A percentile compares a stretch with the other conserved stretches of the same genome.
Conservation (phyloP, 2,329 filamentous ascomycete genomes). For the Pseudopithomyces chartarum region DNA sequence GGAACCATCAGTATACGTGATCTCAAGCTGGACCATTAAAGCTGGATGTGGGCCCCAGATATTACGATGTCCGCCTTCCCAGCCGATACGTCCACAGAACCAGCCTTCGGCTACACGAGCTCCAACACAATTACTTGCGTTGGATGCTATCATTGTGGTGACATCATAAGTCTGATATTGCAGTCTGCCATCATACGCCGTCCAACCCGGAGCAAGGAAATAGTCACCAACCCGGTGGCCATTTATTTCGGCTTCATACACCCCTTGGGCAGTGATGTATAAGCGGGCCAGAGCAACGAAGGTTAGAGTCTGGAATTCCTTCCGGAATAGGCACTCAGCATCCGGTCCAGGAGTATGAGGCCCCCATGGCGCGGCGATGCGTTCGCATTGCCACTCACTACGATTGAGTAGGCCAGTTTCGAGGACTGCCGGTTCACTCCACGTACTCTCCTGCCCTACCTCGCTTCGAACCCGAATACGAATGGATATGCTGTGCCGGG, state of each 20-base stretch:
- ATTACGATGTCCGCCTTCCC: neutral
- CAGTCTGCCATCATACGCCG: slow-evolving; percentile 56
- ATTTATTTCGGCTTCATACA: slow-evolving; percentile 23
- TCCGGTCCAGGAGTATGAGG: slow-evolving; percentile 26
- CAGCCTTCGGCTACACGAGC: neutral
- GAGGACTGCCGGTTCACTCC: slow-evolving; percentile 34
- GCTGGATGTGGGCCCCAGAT: neutral
- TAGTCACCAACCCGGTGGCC: slow-evolving; percentile 19
- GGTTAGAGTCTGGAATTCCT: slow-evolving; percentile 20
- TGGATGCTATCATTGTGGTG: slow-evolving; percentile 19
- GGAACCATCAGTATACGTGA: neutral
- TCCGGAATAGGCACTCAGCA: slow-evolving; percentile 40
- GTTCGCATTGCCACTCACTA: slow-evolving; percentile 34
- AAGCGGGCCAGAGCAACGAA: slow-evolving; percentile 12
- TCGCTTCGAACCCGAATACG: slow-evolving; percentile 34
- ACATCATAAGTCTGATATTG: slow-evolving; percentile 62
- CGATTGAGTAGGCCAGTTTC: slow-evolving; percentile 42
- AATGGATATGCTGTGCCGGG: slow-evolving; percentile 31
- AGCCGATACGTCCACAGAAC: neutral
- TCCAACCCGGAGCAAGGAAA: slow-evolving; percentile 57
- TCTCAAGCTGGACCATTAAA: neutral
- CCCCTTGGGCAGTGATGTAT: slow-evolving; percentile 22
- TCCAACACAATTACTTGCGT: neutral
- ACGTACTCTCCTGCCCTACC: slow-evolving; percentile 21
- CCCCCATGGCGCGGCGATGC: slow-evolving; percentile 16